Percentiles rank a stretch among this genome's conserved stretches.
Evolutionary conservation across 1,284 basidiomycete species (phyloP).

Genomic region (Phylloboletellus chloephorus): DNA sequence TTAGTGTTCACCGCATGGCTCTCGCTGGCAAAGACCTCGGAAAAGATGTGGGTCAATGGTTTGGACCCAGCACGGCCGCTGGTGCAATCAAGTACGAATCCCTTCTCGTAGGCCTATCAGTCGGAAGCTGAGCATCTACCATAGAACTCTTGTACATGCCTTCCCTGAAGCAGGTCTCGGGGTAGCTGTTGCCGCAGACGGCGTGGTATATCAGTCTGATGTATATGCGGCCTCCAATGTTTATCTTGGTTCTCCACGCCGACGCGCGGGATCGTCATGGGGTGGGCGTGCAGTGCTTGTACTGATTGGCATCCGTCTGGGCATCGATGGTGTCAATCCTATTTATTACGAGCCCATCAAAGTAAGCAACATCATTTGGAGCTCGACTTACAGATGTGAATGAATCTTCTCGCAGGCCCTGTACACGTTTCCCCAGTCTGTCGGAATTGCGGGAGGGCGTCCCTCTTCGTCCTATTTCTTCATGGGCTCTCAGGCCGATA

Average conservation of each 20-base stretch:
- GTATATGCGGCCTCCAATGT: conserved; percentile 76
- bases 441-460: conserved; percentile 93
- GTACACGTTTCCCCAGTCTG: conserved; percentile 91
- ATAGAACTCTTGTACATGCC: conserved; percentile 68
- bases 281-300: conserved; percentile 83
- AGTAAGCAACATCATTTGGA: conserved; percentile 39
- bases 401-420: conserved; percentile 49
- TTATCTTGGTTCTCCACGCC: conserved; percentile 33
- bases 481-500: conserved; percentile 86
- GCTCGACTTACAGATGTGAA: not conserved
- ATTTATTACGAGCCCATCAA: conserved; percentile 94
- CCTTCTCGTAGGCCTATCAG: not conserved
- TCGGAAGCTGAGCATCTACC: conserved; percentile 8
- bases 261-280: conserved; percentile 49
- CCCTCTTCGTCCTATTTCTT: conserved; percentile 98
- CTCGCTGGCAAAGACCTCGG: conserved; percentile 91
- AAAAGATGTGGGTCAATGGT: conserved; percentile 96
- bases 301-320: conserved; percentile 82
- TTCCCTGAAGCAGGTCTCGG: conserved; percentile 81
- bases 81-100: conserved; percentile 81
- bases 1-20: conserved; percentile 95
- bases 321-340: conserved; percentile 90
- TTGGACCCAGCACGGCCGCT: conserved; percentile 94
- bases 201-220: conserved; percentile 80
- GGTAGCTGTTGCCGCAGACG: conserved; percentile 80